These are phyloP conservation scores for Trichoderma arundinaceum DNA, from an alignment of 2,329 filamentous ascomycete genomes.

Conservation along the genomic window DNA sequence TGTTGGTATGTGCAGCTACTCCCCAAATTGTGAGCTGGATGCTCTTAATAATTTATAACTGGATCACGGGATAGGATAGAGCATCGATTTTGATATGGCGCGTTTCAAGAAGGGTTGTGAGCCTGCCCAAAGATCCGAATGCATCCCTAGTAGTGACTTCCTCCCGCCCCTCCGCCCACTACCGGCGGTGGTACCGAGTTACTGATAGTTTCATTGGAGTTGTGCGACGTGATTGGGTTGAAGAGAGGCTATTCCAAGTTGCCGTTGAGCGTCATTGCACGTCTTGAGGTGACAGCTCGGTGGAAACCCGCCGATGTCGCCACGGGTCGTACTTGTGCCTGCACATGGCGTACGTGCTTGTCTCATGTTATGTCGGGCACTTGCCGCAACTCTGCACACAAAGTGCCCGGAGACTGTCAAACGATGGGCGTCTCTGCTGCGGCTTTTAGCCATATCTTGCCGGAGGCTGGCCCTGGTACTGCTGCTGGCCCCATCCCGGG, in stretches of 20 bases:
- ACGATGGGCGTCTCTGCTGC: background rate
- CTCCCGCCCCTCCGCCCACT: background rate
- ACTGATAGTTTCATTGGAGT: background rate
- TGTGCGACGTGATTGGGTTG: background rate
- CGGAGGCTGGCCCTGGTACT: constrained; percentile 20
- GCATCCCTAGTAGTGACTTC: background rate
- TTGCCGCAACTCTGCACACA: background rate
- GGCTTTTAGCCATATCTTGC: constrained; percentile 24
- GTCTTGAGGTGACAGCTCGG: background rate
- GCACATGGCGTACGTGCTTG: background rate
- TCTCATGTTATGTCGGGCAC: background rate
- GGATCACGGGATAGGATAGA: no score
- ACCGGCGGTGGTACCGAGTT: background rate
- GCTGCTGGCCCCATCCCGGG: constrained; percentile 28
- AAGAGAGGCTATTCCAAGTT: background rate
- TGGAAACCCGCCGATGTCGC: background rate
- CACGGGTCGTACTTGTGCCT: background rate
- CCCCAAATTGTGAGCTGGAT: no score
- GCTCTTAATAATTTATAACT: no score
- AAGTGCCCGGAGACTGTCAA: background rate
- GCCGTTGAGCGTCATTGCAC: background rate
- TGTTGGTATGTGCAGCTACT: no score
- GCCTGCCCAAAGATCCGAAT: no score
- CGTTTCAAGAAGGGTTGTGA: background rate
- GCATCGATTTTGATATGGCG: no score